Evolutionary conservation across 176 grass and related monocot species (phyloP), one percentile per base, ranked within the genome.

Genomic region (Carex scoparia): DNA sequence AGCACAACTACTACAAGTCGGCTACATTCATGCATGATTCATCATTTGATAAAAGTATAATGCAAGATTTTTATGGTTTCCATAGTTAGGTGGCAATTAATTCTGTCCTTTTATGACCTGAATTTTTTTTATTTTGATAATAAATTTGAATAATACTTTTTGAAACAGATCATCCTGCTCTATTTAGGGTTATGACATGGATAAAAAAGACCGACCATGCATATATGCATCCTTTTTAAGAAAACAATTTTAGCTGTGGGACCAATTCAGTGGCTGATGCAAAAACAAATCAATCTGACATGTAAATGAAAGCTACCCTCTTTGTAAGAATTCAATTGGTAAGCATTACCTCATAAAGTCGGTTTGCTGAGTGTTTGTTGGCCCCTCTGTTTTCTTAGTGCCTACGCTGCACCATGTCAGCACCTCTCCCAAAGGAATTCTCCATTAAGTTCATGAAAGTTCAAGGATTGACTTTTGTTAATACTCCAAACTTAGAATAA

Each of bases 271-370:
- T 31, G 48, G 72, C 72, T 77, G 49, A 77, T 77, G 23, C 72
- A 77, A 12, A 31, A 77, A 56, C 23, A 6, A 77, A 77, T 31
- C 23, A 55, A 55, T 77, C 72, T 77, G 72, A 77, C 44, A 23
- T 77, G 72, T 77, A 77, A 77, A 56, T 77, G 4, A 77, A 54
- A 77, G 72, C 72, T 15, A 56, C 27, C n/a, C 5, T 77, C 27
- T 32, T 55, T 77, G 4, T 55, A 16, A 77, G 1, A 56, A 55
- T 55, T 77, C 11, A 77, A 49, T 77, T 32, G 12, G 19, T 23
- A 32, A 31, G 4, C 48, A 77, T 77, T 77, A 55, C 4, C 10
- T 77, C 27, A 55, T 32, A 31, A 77, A 54, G 72, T 55, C 10
- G 31, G 49, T 30, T 30, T 73, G 40, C 42, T 73, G 69, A 70